phyloP scores from a whole-genome alignment of 805 yeast species.

The Candida boleticola region DNA sequence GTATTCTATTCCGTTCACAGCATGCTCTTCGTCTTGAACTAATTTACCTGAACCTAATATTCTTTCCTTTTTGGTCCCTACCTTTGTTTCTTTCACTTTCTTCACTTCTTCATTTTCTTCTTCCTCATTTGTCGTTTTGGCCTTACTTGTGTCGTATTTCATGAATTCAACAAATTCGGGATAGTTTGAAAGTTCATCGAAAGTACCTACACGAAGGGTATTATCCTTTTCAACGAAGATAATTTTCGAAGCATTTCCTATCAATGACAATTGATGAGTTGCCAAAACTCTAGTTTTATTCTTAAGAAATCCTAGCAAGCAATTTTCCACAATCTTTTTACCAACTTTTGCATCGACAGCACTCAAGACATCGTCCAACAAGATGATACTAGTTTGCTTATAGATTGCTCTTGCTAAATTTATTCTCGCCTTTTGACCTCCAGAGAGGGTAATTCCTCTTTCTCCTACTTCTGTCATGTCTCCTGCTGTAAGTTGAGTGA shows the following conservation, averaged over 20 bases:
- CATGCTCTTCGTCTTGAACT: constrained; percentile 8
- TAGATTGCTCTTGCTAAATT: constrained; percentile 77
- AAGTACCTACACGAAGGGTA: constrained; percentile 55
- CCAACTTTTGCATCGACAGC: constrained; percentile 88
- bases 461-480: constrained; percentile 80
- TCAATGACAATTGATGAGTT: constrained; percentile 75
- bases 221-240: constrained; percentile 67
- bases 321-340: constrained; percentile 66
- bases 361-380: constrained; percentile 74
- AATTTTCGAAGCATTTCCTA: constrained; percentile 64
- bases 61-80: constrained; percentile 4
- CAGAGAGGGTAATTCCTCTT: constrained; percentile 79
- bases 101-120: constrained; percentile 5
- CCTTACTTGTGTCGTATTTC: constrained; percentile 24
- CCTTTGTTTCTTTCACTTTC: constrained; percentile 2
- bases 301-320: constrained; percentile 57
- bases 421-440: constrained; percentile 83
- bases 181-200: constrained; percentile 46
- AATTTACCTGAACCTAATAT: background rate
- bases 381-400: constrained; percentile 59
- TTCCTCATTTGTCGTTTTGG: constrained; percentile 14
- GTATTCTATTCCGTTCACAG: constrained; percentile 13
- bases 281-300: constrained; percentile 69
- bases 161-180: constrained; percentile 33
- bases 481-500: constrained; percentile 65